phyloP scores from a whole-genome alignment of 495 filamentous ascomycete species.

The Hyaloscypha hepaticicola region DNA sequence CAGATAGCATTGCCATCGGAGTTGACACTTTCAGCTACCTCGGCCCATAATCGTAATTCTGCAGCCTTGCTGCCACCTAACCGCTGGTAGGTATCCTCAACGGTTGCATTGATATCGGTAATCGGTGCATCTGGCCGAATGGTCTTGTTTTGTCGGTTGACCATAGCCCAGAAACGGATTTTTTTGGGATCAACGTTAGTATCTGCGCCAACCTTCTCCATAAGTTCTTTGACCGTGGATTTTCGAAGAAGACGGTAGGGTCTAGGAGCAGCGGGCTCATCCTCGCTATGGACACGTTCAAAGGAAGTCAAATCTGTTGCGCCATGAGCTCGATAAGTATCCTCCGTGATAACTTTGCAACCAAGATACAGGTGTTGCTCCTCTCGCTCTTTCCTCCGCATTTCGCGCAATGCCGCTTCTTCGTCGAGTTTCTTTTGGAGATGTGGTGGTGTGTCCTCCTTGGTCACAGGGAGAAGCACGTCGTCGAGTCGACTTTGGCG shows the following conservation, averaged over 20 bases:
- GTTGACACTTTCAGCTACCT: conserved; percentile 64
- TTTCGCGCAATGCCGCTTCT: conserved; percentile 72
- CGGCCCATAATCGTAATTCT: conserved; percentile 82
- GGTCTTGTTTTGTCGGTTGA: conserved; percentile 97
- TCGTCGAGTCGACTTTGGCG: conserved; percentile 79
- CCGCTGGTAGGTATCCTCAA: conserved; percentile 76
- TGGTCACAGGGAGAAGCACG: conserved; percentile 70
- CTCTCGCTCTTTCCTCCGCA: conserved; percentile 78
- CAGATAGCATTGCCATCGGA: conserved; percentile 65
- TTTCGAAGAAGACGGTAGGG: conserved; percentile 69
- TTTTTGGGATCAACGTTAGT: conserved; percentile 58
- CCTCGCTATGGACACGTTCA: conserved; percentile 48
- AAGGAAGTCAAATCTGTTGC: conserved; percentile 81
- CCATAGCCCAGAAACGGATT: conserved; percentile 92
- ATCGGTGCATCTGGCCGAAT: conserved; percentile 86
- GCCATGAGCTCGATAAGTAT: conserved; percentile 74
- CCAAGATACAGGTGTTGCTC: conserved; percentile 90
- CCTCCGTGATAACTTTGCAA: conserved; percentile 74
- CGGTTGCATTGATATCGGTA: conserved; percentile 68
- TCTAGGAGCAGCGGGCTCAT: conserved; percentile 57
- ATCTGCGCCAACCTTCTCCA: conserved; percentile 65
- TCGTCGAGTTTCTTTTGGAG: conserved; percentile 76
- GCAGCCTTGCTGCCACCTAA: conserved; percentile 60
- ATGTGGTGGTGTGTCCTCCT: conserved; percentile 78
- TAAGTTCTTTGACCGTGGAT: conserved; percentile 72